phyloP scores from a whole-genome alignment of 2,329 filamentous ascomycete species.

The Apiospora pterosperma region DNA sequence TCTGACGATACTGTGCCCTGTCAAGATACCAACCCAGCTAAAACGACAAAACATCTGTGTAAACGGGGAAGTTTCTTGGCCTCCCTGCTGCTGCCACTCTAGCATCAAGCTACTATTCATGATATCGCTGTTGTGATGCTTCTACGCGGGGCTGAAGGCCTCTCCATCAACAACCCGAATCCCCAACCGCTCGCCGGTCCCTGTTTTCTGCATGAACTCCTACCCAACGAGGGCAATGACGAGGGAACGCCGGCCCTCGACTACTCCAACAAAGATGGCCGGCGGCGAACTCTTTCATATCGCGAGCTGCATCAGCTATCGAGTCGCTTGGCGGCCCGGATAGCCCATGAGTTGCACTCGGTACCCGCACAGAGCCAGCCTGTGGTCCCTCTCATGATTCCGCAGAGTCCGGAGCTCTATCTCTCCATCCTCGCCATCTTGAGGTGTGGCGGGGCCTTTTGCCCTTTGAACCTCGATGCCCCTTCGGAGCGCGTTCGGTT shows the following conservation, averaged over 20 bases:
- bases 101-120: background rate
- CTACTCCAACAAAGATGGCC: slow-evolving; percentile 1
- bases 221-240: background rate
- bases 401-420: slow-evolving; percentile 76
- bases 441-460: slow-evolving; percentile 81
- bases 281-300: slow-evolving; percentile 53
- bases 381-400: slow-evolving; percentile 72
- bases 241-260: slow-evolving; percentile 8
- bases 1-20: background rate
- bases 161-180: slow-evolving; percentile 45
- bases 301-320: slow-evolving; percentile 57
- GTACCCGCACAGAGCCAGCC: slow-evolving; percentile 26
- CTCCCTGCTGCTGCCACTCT: background rate
- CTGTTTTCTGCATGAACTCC: slow-evolving; percentile 36
- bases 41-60: background rate
- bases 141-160: slow-evolving; percentile 11
- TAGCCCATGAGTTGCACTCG: slow-evolving; percentile 33
- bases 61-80: background rate
- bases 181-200: slow-evolving; percentile 40
- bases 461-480: slow-evolving; percentile 75
- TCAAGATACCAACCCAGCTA: background rate
- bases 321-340: slow-evolving; percentile 49
- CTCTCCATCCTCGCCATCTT: slow-evolving; percentile 73
- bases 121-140: background rate
- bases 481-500: slow-evolving; percentile 76